A percentile compares a stretch with the other conserved stretches of the same genome.
Evolutionary conservation across 2,329 filamentous ascomycete species (phyloP).

Genomic region (Colletotrichum magnum): DNA sequence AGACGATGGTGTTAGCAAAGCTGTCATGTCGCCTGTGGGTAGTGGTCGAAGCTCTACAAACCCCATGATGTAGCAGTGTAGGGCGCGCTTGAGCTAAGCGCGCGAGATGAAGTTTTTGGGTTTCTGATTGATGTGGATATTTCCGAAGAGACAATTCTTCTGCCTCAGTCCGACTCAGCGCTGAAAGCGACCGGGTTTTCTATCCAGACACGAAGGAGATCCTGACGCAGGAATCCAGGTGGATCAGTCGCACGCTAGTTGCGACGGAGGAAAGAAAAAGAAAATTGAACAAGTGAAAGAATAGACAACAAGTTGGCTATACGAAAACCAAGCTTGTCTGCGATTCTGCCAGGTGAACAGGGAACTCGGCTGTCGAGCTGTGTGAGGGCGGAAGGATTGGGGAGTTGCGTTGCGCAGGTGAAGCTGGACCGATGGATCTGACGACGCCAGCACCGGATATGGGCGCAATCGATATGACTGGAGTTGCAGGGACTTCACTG

Average conservation of each 20-base stretch:
- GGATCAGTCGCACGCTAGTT: conserved; percentile 35
- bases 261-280: conserved; percentile 30
- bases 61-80: conserved; percentile 48
- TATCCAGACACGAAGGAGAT: conserved; percentile 35
- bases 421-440: conserved; percentile 35
- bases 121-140: conserved; percentile 7
- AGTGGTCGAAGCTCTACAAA: conserved; percentile 35
- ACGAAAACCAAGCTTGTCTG: conserved; percentile 19
- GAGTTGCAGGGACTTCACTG: conserved; percentile 35
- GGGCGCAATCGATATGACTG: conserved; percentile 38
- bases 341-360: conserved; percentile 42
- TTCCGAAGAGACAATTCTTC: conserved; percentile 6
- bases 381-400: conserved; percentile 37
- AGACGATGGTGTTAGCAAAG: conserved; percentile 26
- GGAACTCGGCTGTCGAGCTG: conserved; percentile 43
- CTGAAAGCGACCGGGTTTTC: conserved; percentile 18
- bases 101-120: conserved; percentile 11
- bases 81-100: conserved; percentile 33
- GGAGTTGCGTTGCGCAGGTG: conserved; percentile 31
- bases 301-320: conserved; percentile 33
- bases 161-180: conserved; percentile 16
- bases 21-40: conserved; percentile 1
- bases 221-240: conserved; percentile 35
- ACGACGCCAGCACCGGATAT: conserved; percentile 23
- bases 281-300: conserved; percentile 39